These are phyloP conservation scores for Hymenoscyphus fructigenus DNA, from an alignment of 2,329 filamentous ascomycete species.

Conservation along the genomic window DNA sequence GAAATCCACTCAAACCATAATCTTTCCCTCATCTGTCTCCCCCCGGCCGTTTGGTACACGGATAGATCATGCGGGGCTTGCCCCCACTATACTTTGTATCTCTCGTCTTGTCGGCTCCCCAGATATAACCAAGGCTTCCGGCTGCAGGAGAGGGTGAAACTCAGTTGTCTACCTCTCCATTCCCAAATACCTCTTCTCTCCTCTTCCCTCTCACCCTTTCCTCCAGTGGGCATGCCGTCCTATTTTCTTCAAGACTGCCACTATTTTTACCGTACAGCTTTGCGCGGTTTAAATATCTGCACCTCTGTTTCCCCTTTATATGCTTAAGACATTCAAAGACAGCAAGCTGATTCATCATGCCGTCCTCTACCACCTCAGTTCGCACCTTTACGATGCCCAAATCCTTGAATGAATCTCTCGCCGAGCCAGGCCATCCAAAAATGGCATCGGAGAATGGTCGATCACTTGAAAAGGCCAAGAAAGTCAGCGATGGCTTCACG, in stretches of 20 bases:
- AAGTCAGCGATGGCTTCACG: slow-evolving; percentile 47
- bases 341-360: slow-evolving; percentile 53
- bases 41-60: slow-evolving; percentile 13
- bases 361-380: slow-evolving; percentile 61
- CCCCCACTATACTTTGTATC: slow-evolving; percentile 21
- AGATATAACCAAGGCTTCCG: slow-evolving; percentile 30
- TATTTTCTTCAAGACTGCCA: slow-evolving; percentile 83
- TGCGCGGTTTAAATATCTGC: slow-evolving; percentile 81
- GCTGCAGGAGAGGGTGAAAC: slow-evolving; percentile 10
- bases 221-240: slow-evolving; percentile 61
- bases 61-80: slow-evolving; percentile 27
- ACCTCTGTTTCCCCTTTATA: slow-evolving; percentile 77
- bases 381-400: slow-evolving; percentile 70
- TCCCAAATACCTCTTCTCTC: slow-evolving; percentile 11
- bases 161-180: neutral
- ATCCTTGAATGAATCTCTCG: slow-evolving; percentile 70
- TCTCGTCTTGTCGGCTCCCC: slow-evolving; percentile 12
- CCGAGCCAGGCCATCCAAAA: slow-evolving; percentile 37
- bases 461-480: slow-evolving; percentile 53
- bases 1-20: neutral
- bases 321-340: slow-evolving; percentile 45
- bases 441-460: slow-evolving; percentile 33
- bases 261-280: slow-evolving; percentile 87
- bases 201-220: neutral
- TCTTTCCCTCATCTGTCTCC: neutral